Evolutionary conservation across 2,329 filamentous ascomycete species (phyloP).

Genomic region (Phialophora expanda): DNA sequence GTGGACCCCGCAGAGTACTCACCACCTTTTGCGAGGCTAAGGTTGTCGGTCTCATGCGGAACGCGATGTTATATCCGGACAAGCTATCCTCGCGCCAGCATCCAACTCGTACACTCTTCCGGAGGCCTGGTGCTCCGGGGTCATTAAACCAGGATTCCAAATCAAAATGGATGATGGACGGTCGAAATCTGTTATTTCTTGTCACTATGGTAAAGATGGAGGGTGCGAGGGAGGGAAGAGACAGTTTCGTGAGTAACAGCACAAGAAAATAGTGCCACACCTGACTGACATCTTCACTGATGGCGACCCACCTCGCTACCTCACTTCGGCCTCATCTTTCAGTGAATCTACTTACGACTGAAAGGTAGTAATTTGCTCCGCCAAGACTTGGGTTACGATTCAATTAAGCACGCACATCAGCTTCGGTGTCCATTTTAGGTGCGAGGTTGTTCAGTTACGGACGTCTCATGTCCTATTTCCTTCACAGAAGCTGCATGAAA

Average conservation of each 20-base stretch:
- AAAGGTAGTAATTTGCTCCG: not conserved
- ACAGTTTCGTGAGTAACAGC: not conserved
- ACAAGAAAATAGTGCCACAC: not conserved
- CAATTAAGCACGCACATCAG: not conserved
- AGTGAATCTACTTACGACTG: not conserved
- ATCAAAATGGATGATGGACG: too few species aligned
- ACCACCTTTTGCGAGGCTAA: too few species aligned
- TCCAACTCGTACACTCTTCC: too few species aligned
- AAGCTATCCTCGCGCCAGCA: too few species aligned
- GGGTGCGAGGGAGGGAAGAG: not conserved
- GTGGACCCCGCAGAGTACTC: too few species aligned
- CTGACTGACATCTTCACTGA: not conserved
- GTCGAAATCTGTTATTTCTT: too few species aligned
- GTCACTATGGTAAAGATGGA: not conserved
- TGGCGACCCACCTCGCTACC: not conserved
- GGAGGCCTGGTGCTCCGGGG: too few species aligned
- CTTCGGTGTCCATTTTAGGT: not conserved
- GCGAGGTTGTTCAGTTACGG: not conserved
- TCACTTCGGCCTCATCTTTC: not conserved
- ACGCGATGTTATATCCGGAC: too few species aligned
- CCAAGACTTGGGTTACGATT: not conserved
- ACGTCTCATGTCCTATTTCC: not conserved
- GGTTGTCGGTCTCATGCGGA: too few species aligned
- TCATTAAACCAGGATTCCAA: too few species aligned
- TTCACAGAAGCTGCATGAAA: not conserved